phyloP scores from a whole-genome alignment of 495 filamentous ascomycete species.

The Patellaria atrata region DNA sequence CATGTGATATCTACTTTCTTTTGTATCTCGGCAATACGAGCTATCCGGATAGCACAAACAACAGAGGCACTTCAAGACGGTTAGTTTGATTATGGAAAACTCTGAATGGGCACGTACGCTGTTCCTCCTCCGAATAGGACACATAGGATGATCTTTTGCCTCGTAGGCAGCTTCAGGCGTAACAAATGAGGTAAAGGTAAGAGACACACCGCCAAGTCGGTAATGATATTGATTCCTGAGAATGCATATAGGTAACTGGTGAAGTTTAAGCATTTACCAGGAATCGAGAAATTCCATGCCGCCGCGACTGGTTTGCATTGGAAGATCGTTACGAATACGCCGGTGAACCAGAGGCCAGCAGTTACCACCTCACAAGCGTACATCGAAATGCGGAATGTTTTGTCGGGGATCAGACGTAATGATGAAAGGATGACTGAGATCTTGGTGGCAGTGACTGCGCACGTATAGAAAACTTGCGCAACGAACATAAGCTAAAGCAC shows the following conservation, averaged over 20 bases:
- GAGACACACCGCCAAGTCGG: constrained; percentile 11
- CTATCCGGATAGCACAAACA: constrained; percentile 10
- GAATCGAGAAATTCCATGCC: constrained; percentile 14
- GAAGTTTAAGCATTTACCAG: constrained; percentile 7
- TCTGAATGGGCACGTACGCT: constrained; percentile 5
- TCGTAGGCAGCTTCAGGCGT: constrained; percentile 12
- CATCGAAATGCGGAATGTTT: constrained; percentile 10
- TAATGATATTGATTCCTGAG: constrained; percentile 9
- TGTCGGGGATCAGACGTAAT: constrained; percentile 11
- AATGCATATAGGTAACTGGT: constrained; percentile 14
- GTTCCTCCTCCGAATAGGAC: constrained; percentile 11
- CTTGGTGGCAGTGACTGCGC: constrained; percentile 16
- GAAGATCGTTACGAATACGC: constrained; percentile 15
- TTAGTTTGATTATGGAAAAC: background rate
- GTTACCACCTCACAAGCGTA: constrained; percentile 7
- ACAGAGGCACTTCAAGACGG: constrained; percentile 9
- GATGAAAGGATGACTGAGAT: constrained; percentile 15
- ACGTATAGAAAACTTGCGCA: constrained; percentile 15
- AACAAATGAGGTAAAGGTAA: constrained; percentile 15
- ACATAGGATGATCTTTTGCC: constrained; percentile 15
- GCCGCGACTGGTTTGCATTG: constrained; percentile 12
- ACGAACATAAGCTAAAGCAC: constrained; percentile 10
- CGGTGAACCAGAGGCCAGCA: constrained; percentile 11
- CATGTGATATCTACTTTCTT: constrained; percentile 12
- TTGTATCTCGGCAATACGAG: too few species aligned